Percentiles rank a stretch among this genome's conserved stretches.
Evolutionary conservation across 164 flowering plant species (phyloP).

Genomic region (Magnolia sinica): DNA sequence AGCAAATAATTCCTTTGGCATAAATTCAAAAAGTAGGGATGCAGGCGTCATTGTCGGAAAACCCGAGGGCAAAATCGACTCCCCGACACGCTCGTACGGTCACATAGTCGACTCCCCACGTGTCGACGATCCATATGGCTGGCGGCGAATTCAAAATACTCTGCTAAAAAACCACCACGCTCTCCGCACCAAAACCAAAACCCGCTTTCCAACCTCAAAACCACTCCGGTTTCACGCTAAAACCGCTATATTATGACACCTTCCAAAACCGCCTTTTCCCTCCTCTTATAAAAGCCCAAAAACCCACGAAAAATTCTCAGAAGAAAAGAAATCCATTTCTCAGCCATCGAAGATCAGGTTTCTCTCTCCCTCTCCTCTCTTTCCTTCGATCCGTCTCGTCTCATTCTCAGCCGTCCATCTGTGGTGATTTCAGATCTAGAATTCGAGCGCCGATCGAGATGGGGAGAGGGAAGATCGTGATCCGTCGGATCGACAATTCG

Average conservation of each 20-base stretch:
- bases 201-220: background rate
- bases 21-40: no score
- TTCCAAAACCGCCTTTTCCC: background rate
- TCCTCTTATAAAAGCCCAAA: background rate
- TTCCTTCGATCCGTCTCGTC: background rate
- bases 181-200: background rate
- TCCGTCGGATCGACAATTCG: conserved; percentile 58
- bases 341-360: background rate
- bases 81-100: background rate
- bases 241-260: background rate
- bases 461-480: conserved; percentile 83
- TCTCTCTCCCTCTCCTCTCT: background rate
- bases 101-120: background rate
- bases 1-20: no score
- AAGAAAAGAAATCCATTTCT: background rate
- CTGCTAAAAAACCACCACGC: background rate
- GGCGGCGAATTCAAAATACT: background rate
- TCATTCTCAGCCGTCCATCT: background rate
- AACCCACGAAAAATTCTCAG: background rate
- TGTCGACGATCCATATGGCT: background rate
- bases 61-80: background rate
- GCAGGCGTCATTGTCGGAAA: no score
- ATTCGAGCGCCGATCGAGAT: conserved; percentile 19
- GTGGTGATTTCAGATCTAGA: background rate
- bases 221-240: background rate